Evolutionary conservation across 1,284 basidiomycete species (phyloP).

Genomic region (Ceratobasidium papillatum): DNA sequence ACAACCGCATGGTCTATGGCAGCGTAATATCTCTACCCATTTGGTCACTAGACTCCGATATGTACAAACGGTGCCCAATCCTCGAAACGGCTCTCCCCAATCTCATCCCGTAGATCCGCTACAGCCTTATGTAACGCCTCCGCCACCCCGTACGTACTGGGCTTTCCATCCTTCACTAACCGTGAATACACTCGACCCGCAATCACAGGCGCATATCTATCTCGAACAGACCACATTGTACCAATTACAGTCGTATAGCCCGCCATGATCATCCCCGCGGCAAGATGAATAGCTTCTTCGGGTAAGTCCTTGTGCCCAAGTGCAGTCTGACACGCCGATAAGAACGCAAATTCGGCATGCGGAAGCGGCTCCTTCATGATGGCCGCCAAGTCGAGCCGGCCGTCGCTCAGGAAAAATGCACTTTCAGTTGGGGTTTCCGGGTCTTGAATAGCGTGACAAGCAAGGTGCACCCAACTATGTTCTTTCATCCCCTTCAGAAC

Average conservation of each 20-base stretch:
- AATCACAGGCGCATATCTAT: slow-evolving; percentile 15
- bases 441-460: slow-evolving; percentile 1
- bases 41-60: background rate
- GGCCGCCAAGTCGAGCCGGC: background rate
- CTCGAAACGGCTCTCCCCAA: background rate
- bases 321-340: slow-evolving; percentile 4
- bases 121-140: background rate
- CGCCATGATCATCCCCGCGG: slow-evolving; percentile 5
- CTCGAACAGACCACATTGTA: slow-evolving; percentile 24
- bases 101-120: background rate
- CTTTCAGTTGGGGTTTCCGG: background rate
- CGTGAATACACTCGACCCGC: slow-evolving; percentile 8
- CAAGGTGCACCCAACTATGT: slow-evolving; percentile 13
- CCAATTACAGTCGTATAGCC: slow-evolving; percentile 15
- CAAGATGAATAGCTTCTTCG: slow-evolving; percentile 4
- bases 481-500: background rate
- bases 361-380: background rate
- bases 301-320: background rate
- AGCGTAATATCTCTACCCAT: too few species aligned
- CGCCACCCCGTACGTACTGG: background rate
- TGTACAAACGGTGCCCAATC: slow-evolving; percentile 2
- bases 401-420: background rate
- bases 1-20: too few species aligned
- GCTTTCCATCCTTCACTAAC: background rate
- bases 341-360: background rate